Evolutionary conservation across 768 basidiomycete genomes (phyloP).

Genomic region (Tulasnella sp.): DNA sequence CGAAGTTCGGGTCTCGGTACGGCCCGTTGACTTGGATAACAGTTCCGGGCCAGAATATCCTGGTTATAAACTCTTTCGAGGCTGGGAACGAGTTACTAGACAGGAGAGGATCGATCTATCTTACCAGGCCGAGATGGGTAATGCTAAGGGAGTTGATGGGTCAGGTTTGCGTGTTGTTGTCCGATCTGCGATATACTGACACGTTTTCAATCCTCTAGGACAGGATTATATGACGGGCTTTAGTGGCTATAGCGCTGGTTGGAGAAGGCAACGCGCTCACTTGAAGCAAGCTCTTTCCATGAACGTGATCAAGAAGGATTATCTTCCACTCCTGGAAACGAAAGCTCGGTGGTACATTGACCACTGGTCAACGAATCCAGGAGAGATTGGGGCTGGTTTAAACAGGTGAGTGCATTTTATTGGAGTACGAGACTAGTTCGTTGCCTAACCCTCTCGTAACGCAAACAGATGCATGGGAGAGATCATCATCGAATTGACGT

Average conservation of each 20-base stretch:
- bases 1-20: constrained; percentile 1
- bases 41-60: constrained; percentile 23
- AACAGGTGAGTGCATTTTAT: background rate
- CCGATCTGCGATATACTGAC: background rate
- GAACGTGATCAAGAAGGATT: background rate
- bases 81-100: constrained; percentile 30
- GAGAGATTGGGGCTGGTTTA: background rate
- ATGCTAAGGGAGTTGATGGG: background rate
- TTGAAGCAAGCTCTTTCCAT: background rate
- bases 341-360: background rate
- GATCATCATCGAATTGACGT: background rate
- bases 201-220: background rate
- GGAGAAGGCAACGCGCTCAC: background rate
- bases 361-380: background rate
- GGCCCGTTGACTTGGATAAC: constrained; percentile 18
- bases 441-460: background rate
- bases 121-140: constrained; percentile 24
- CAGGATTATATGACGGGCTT: background rate
- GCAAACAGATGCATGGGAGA: background rate
- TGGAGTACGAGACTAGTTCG: background rate
- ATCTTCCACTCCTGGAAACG: background rate
- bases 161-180: background rate
- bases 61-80: constrained; percentile 23
- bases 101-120: constrained; percentile 28
- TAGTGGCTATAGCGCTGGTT: background rate